Evolutionary conservation across 192 early-diverging fungal genomes (phyloP), one percentile per base, ranked within the genome.

Genomic region (Coemansia sp.): DNA sequence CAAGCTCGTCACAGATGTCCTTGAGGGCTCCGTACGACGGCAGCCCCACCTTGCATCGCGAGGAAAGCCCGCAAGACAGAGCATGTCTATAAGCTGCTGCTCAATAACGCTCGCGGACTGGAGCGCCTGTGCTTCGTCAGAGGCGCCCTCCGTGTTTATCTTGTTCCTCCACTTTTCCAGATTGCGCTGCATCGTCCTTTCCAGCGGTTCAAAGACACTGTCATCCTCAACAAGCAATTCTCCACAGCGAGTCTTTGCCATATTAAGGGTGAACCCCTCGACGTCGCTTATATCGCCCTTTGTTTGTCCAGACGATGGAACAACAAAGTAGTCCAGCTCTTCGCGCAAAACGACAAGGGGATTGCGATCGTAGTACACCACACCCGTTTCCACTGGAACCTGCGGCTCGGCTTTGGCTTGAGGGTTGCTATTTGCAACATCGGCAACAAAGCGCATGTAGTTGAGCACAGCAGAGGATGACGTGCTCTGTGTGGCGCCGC

Each of bases 11-110:
- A 91, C 85, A 9, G 88, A 84, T 2, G 89, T 87, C 60, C 81
- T 82, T 36, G 81, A 73, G 7, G 91, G 91, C 68, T 92, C 89
- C 29, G 85, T 76, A 38, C 84, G 83, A 35, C 91, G 86, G 67
- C 90, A 90, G 2, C 87, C 88, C 91, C 91, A 92, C 41, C 84
- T 74, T 46, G 89, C 89, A 35, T 88, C 81, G 40, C 84, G 75
- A 25, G 87, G 83, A 62, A 92, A 92, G 17, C 89, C 91, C 42
- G 89, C 88, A 46, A 89, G 81, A 65, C 90, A 91, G 33, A 92
- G 83, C 87, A 92, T 89, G 62, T 91, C 89, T 40, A 92, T 91
- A 29, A 92, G 81, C 82, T 92, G 91, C 70, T 90, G 91, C 62
- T 92, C 83, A 36, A 84, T 78, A 59, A 76, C 69, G 32, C 73